Evolutionary conservation across 2,329 filamentous ascomycete genomes (phyloP).

Genomic region (Mycocentrospora acerina): DNA sequence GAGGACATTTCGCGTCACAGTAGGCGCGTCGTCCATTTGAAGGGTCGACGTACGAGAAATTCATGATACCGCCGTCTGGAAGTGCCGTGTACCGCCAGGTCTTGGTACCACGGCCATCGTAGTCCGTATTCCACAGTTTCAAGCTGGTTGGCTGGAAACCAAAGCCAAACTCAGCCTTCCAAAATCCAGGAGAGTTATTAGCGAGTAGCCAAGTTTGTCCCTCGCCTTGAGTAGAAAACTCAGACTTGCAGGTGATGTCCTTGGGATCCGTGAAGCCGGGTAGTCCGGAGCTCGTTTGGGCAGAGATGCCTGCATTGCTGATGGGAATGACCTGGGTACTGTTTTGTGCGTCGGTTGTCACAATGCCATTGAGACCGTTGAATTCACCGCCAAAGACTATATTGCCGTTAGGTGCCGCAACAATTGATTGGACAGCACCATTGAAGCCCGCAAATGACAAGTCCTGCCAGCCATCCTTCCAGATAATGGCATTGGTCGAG

Average conservation of each 20-base stretch:
- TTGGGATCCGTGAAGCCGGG: conserved; percentile 71
- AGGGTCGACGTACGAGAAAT: conserved; percentile 86
- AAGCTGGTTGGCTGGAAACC: conserved; percentile 85
- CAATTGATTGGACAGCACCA: conserved; percentile 83
- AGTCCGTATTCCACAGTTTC: conserved; percentile 82
- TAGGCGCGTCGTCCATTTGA: conserved; percentile 62
- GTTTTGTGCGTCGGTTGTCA: conserved; percentile 64
- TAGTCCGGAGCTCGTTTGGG: conserved; percentile 62
- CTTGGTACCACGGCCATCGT: conserved; percentile 81
- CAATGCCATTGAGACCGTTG: conserved; percentile 82
- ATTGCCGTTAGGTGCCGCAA: conserved; percentile 75
- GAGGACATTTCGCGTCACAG: conserved; percentile 83
- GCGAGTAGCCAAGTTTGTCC: conserved; percentile 81
- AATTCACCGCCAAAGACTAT: conserved; percentile 93
- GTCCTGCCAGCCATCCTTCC: conserved; percentile 71
- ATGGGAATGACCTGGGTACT: conserved; percentile 84
- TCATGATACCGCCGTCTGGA: conserved; percentile 91
- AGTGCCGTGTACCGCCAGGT: conserved; percentile 84
- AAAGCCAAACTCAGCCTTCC: conserved; percentile 80
- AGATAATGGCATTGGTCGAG: conserved; percentile 87
- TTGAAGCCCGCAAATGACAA: conserved; percentile 94
- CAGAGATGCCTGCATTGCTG: conserved; percentile 71
- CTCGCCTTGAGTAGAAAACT: conserved; percentile 60
- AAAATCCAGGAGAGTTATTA: conserved; percentile 75
- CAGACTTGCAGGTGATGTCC: conserved; percentile 80